Conservation (phyloP, 2,329 filamentous ascomycete species). For the Xylaria digitata region DNA sequence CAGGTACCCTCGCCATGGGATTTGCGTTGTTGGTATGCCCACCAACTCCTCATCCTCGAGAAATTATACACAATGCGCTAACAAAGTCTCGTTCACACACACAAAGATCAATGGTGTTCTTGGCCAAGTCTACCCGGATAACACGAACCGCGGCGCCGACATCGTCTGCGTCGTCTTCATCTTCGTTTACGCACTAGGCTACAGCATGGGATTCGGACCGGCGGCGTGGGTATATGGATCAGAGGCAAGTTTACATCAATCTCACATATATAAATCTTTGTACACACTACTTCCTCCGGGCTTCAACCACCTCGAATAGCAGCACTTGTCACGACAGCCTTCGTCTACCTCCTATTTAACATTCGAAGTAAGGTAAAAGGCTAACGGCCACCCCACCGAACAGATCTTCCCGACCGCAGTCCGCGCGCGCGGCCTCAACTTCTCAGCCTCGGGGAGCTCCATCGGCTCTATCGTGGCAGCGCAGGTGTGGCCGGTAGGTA, state of each 20-base stretch:
- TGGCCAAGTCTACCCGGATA: slow-evolving; percentile 62
- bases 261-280: not conserved
- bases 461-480: slow-evolving; percentile 66
- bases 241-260: slow-evolving; percentile 54
- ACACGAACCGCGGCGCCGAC: slow-evolving; percentile 60
- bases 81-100: not conserved
- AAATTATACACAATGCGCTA: not conserved
- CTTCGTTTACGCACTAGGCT: slow-evolving; percentile 69
- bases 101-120: slow-evolving; percentile 64
- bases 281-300: not conserved
- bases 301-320: no score
- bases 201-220: slow-evolving; percentile 67
- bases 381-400: not conserved
- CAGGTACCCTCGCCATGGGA: slow-evolving; percentile 64
- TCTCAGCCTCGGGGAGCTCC: slow-evolving; percentile 65
- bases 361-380: not conserved
- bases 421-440: slow-evolving; percentile 67
- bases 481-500: slow-evolving; percentile 67
- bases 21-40: slow-evolving; percentile 61
- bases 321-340: no score
- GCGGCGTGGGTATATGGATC: slow-evolving; percentile 70
- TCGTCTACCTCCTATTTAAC: no score
- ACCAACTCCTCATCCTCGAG: not conserved
- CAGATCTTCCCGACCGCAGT: slow-evolving; percentile 68
- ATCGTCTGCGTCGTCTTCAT: slow-evolving; percentile 65